Evolutionary conservation across 768 basidiomycete genomes (phyloP).

Genomic region (Mycena olivaceomarginata): DNA sequence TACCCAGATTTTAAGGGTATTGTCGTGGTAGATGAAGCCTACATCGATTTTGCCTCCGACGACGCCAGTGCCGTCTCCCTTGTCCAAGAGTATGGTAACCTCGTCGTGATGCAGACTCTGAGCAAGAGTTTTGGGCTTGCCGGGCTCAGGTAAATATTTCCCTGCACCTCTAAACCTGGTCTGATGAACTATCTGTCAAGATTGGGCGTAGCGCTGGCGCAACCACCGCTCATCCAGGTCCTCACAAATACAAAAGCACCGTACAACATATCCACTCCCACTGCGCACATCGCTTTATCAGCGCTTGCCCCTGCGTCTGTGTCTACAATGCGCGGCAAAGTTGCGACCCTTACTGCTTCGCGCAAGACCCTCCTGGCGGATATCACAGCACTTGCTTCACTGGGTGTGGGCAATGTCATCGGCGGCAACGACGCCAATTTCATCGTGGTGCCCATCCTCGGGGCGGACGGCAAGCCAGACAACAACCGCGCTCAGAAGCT

Average conservation of each 20-base stretch:
- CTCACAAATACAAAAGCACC: constrained; percentile 98
- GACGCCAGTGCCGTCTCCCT: constrained; percentile 80
- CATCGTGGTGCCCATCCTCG: constrained; percentile 85
- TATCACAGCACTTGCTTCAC: constrained; percentile 65
- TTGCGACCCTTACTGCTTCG: constrained; percentile 73
- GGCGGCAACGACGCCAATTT: constrained; percentile 96
- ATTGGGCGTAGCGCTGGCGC: constrained; percentile 92
- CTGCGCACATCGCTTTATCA: constrained; percentile 86
- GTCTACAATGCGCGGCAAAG: constrained; percentile 77
- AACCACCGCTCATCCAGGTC: constrained; percentile 93
- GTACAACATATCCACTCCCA: constrained; percentile 96
- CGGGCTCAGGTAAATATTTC: constrained; percentile 85
- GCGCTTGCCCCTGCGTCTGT: constrained; percentile 85
- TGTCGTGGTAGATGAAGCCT: constrained; percentile 96
- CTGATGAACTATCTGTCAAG: constrained; percentile 59
- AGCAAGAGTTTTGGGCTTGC: constrained; percentile 98
- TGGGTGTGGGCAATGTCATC: constrained; percentile 81
- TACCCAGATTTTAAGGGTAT: constrained; percentile 92
- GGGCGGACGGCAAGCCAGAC: constrained; percentile 68
- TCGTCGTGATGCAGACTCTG: constrained; percentile 97
- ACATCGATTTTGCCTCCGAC: constrained; percentile 91
- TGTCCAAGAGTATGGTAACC: constrained; percentile 88
- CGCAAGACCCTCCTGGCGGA: constrained; percentile 72
- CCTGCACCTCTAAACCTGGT: not conserved
- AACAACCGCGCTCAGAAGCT: constrained; percentile 76